phyloP scores from a whole-genome alignment of 768 basidiomycete species.

The Lactifluus volemus region DNA sequence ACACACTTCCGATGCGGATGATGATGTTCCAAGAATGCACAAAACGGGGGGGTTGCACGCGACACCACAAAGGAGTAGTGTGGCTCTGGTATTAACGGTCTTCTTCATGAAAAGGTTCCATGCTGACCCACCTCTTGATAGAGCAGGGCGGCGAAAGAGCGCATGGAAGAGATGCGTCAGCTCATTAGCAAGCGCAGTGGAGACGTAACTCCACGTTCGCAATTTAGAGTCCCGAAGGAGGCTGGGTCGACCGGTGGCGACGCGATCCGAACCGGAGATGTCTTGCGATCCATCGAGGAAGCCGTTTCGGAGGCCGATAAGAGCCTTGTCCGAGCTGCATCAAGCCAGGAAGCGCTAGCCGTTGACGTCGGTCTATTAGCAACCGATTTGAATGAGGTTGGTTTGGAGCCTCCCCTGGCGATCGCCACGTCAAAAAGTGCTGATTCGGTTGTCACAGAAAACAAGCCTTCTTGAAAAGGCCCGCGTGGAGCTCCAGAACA shows the following conservation, averaged over 20 bases:
- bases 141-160: conserved; percentile 68
- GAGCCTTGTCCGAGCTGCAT: conserved; percentile 41
- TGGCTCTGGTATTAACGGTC: conserved; percentile 30
- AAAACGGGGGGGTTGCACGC: conserved; percentile 38
- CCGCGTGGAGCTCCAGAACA: conserved; percentile 55
- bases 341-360: conserved; percentile 49
- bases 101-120: conserved; percentile 17
- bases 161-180: conserved; percentile 77
- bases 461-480: conserved; percentile 53
- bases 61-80: conserved; percentile 34
- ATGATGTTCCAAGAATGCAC: conserved; percentile 39
- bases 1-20: conserved; percentile 15
- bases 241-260: conserved; percentile 25
- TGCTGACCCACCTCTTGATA: conserved; percentile 24
- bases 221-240: conserved; percentile 23
- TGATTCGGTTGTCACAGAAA: conserved; percentile 33
- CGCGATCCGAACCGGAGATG: conserved; percentile 25
- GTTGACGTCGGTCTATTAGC: conserved; percentile 41
- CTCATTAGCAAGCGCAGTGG: conserved; percentile 54
- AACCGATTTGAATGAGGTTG: conserved; percentile 51
- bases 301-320: conserved; percentile 51
- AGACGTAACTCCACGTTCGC: conserved; percentile 28
- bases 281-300: conserved; percentile 41
- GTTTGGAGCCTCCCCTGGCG: conserved; percentile 10
- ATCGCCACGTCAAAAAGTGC: not conserved